Evolutionary conservation across 2,329 filamentous ascomycete genomes (phyloP), one percentile per base, ranked within the genome.

Genomic region (Penicillium occitanis): DNA sequence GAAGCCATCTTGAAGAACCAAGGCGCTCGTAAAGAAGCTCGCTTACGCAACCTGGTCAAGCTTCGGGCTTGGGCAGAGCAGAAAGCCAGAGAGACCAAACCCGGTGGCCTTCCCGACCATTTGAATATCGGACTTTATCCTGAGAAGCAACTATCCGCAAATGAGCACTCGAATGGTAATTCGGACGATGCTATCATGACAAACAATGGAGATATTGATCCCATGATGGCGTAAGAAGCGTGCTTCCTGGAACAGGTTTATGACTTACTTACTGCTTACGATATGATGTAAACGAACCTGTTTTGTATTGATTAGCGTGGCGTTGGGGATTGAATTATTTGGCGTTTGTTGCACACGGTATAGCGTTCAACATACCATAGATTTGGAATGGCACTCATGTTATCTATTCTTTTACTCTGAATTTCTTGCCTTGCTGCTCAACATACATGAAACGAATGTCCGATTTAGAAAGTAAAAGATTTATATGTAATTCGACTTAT

Each of bases 11-110:
- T 98, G 30, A 83, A 86, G 65, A 88, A 86, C 61, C 90, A 93
- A 74, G 89, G 90, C 25, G 84, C 88, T 70, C 85, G 88, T 68
- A 87, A 90, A 68, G 92, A 97, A 76, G 90, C 93, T 13, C 90
- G 91, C 30, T 91, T 99, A 69, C 86, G 91, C 65, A 87, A 91
- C 69, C 83, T 99, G 2, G 88, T 97, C 48, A 89, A 90, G 73
- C 85, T 96, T 74, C 87, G 94, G 65, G 88, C 90, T 0, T 99
- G 94, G 92, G 90, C 92, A 10, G 94, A 98, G 78, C 73, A 79
- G 50, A 81, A 82, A 68, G 81, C 81, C n/a, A 75, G 80, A 44
- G 79, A 82, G 60, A 73, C 75, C 14, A 82, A 81, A 67, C 19
- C 51, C 14, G 82, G 79, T 68, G 78, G 82, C 64, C 72, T 83